Percentiles rank a stretch among this genome's conserved stretches.
These are phyloP conservation scores for Globisporangium nodosum DNA, from an alignment of 352 stramenopile genomes.

Conservation along the genomic window DNA sequence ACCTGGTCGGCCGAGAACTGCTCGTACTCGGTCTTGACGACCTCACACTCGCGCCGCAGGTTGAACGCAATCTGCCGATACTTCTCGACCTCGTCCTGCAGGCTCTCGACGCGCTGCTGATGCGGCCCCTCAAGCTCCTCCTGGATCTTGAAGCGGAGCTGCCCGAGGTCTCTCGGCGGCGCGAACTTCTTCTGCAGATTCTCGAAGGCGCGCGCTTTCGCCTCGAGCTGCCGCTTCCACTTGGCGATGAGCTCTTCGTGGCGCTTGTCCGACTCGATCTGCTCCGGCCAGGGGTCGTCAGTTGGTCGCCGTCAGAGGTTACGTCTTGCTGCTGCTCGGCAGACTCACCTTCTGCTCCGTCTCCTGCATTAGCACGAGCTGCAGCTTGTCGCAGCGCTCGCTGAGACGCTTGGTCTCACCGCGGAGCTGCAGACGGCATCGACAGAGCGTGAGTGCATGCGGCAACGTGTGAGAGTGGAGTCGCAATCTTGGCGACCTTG, in stretches of 20 bases:
- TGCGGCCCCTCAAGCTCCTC: constrained; percentile 76
- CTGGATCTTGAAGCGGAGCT: constrained; percentile 79
- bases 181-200: constrained; percentile 80
- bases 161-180: constrained; percentile 71
- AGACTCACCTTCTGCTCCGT: constrained; percentile 66
- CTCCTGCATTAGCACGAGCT: constrained; percentile 72
- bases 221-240: constrained; percentile 82
- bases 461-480: too few species aligned
- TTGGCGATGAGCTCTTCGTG: constrained; percentile 78
- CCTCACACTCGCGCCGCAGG: constrained; percentile 66
- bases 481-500: constrained; percentile 24
- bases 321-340: too few species aligned
- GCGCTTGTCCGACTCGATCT: constrained; percentile 72
- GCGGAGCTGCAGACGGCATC: constrained; percentile 33
- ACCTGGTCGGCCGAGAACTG: constrained; percentile 76
- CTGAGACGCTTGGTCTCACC: constrained; percentile 58
- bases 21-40: constrained; percentile 83
- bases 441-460: background rate
- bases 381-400: constrained; percentile 78
- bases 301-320: background rate
- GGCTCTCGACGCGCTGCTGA: constrained; percentile 47
- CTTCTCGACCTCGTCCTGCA: constrained; percentile 72
- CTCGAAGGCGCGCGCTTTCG: constrained; percentile 77
- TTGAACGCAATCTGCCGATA: constrained; percentile 61
- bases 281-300: too few species aligned